Evolutionary conservation across 2,329 filamentous ascomycete species (phyloP), one percentile per base, ranked within the genome.

Genomic region (Exophiala mesophila): DNA sequence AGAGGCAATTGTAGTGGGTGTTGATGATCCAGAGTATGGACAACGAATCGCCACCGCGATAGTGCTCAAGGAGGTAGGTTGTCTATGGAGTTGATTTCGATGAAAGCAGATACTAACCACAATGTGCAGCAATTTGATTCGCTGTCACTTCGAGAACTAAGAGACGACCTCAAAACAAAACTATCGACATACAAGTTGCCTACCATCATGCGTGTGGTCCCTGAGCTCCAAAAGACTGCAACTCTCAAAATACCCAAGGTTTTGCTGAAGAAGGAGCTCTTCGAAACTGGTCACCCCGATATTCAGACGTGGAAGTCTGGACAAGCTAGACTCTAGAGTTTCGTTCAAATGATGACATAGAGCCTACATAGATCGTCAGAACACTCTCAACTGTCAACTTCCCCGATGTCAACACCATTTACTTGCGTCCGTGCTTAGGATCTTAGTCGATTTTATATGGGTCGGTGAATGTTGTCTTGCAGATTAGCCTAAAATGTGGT

Each of bases 1-100:
- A 15, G 71, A 74, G 55, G 68, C 64, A 7, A 69, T 70, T 61
- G 66, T 72, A 1, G 67, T 73, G 0, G 69, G 70, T 4, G 65
- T 73, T 5, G 53, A 60, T 2, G 69, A 72, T 44, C 64, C 69
- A 5, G 69, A 73, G 45, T 73, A 65, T 45, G 69, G 70, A 3
- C 68, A 73, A 53, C 57, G 68, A 3, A 68, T 73, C 2, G 70
- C 62, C 5, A 68, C 68, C 10, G 59, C 64, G 2, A 39, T 72
- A 5, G 63, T 29, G 7, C 21, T 52, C 8, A 33, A 35, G 16
- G 46, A 47, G 20, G 42, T 32, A 31, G 41, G 42, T 16, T 20
- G 23, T 10, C 10, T 26, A 23, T 16, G 23, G 26, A 16, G n/a
- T 26, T 23, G 6, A 5, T 16, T n/a, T n/a, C 8, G 12, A 9